A percentile compares a stretch with the other conserved stretches of the same genome.
phyloP scores from a whole-genome alignment of 805 yeast genomes.

The Ogataea philodendri region DNA sequence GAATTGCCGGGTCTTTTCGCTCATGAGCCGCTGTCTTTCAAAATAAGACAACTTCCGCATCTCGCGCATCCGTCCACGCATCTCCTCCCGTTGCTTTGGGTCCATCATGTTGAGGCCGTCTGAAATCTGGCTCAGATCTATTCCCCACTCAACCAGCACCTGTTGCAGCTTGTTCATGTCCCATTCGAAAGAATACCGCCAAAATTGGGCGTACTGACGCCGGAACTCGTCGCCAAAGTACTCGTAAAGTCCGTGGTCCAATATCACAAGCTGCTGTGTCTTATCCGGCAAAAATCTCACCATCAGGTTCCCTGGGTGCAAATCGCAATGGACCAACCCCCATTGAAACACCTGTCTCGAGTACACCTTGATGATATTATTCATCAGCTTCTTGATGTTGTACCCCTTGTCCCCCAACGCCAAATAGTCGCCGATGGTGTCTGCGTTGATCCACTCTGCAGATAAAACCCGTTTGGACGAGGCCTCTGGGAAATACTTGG shows the following conservation, averaged over 20 bases:
- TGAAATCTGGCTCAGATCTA: constrained; percentile 61
- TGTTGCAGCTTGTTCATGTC: constrained; percentile 46
- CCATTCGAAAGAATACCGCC: constrained; percentile 59
- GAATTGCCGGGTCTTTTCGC: constrained; percentile 51
- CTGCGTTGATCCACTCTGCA: constrained; percentile 78
- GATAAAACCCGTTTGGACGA: constrained; percentile 53
- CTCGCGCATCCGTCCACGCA: constrained; percentile 25
- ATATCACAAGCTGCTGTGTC: constrained; percentile 57
- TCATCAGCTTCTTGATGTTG: constrained; percentile 43
- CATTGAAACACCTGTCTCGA: constrained; percentile 61
- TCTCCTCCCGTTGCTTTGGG: constrained; percentile 32
- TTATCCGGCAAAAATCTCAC: constrained; percentile 40
- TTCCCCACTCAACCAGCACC: constrained; percentile 64
- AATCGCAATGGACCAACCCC: constrained; percentile 72
- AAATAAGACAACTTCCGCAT: constrained; percentile 35
- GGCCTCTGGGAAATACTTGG: constrained; percentile 45
- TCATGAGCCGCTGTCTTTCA: constrained; percentile 42
- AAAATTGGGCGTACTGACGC: constrained; percentile 54
- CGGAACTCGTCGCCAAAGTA: constrained; percentile 50
- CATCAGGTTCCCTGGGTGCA: constrained; percentile 78
- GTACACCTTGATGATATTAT: constrained; percentile 48
- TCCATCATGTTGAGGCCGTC: constrained; percentile 53
- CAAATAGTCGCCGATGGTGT: constrained; percentile 48
- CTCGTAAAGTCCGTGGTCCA: constrained; percentile 76
- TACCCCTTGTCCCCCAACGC: constrained; percentile 40